Evolutionary conservation across 2,329 filamentous ascomycete genomes (phyloP), one percentile per base, ranked within the genome.

Genomic region (Paraphoma sp.): DNA sequence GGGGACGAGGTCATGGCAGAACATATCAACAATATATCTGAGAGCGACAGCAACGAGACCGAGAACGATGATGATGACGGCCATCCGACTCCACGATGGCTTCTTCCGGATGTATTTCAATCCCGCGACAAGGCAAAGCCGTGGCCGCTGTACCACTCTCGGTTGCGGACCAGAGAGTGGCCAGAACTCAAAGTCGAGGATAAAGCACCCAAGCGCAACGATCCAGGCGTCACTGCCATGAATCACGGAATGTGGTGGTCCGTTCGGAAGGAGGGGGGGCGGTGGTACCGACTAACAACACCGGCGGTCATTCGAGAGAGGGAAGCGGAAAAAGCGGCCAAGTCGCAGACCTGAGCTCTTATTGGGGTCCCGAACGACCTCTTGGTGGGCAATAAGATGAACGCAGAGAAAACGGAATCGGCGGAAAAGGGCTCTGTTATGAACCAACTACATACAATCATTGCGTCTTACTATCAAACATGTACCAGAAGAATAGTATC

Each of bases 31-130:
- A n/a, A 5, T 5, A 57, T 63, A 48, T 55, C 50, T 41, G 41
- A 57, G 17, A 28, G 18, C 16, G 40, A 42, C 8, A 42, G 3
- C n/a, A n/a, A 3, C 11, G 16, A 42, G 12, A 10, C 4, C 3
- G 40, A 42, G 14, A 7, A 42, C 40, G 16, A 42, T 3, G 10
- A 9, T 18, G 17, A 40, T 43, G 17, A 40, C 33, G 36, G n/a
- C 5, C 23, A 10, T 14, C 38, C 47, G 3, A 49, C 40, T 1
- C 45, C 28, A 29, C 30, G 17, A 8, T 29, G 42, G 9, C n/a
- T 5, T 17, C 48, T 46, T 18, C 49, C 54, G 1, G 52, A 61
- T 16, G 59, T 51, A 29, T 62, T 59, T 28, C 33, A 52, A 0
- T 51, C 54, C n/a, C n/a, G n/a, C 16, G 30, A 51, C 2, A 3